A percentile compares a stretch with the other conserved stretches of the same genome.
These are phyloP conservation scores for Phytophthora quininea DNA, from an alignment of 352 stramenopile genomes.

Conservation along the genomic window DNA sequence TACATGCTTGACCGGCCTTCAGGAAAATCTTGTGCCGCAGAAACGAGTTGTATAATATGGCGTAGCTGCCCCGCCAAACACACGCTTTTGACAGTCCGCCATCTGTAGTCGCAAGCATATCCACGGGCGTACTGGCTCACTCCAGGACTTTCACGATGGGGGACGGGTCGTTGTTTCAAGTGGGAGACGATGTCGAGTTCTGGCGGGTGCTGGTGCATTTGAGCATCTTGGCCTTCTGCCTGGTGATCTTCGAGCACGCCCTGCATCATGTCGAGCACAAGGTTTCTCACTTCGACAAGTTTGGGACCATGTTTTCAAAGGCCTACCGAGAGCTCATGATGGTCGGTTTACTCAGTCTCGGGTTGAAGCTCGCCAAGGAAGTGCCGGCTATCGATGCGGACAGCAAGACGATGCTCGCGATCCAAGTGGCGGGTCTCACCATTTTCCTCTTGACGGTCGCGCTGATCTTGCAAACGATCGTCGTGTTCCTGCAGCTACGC, in stretches of 20 bases:
- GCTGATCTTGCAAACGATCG: conserved; percentile 52
- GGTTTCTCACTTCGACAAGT: conserved; percentile 54
- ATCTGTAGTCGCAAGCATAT: neutral
- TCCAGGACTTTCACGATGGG: conserved; percentile 12
- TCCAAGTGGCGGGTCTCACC: conserved; percentile 58
- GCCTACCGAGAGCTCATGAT: conserved; percentile 69
- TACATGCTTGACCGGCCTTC: too few relatives aligned
- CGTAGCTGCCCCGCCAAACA: too few relatives aligned
- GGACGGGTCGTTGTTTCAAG: conserved; percentile 49
- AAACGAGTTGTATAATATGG: too few relatives aligned
- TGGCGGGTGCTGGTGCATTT: conserved; percentile 48
- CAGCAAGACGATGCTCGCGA: conserved; percentile 39
- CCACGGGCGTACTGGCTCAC: neutral
- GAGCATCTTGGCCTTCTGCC: conserved; percentile 42
- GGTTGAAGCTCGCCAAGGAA: conserved; percentile 56
- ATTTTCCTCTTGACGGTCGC: conserved; percentile 58
- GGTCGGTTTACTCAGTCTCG: conserved; percentile 53
- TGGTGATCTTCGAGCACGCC: conserved; percentile 47
- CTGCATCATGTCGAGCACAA: conserved; percentile 52
- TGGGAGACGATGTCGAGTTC: conserved; percentile 60
- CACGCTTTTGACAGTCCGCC: too few relatives aligned
- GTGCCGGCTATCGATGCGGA: conserved; percentile 34
- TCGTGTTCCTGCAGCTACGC: conserved; percentile 45
- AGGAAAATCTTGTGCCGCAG: too few relatives aligned
- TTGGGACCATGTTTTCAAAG: conserved; percentile 68